Evolutionary conservation across 2,329 filamentous ascomycete genomes (phyloP), one percentile per base, ranked within the genome.

Genomic region (Clarireedia homoeocarpa): DNA sequence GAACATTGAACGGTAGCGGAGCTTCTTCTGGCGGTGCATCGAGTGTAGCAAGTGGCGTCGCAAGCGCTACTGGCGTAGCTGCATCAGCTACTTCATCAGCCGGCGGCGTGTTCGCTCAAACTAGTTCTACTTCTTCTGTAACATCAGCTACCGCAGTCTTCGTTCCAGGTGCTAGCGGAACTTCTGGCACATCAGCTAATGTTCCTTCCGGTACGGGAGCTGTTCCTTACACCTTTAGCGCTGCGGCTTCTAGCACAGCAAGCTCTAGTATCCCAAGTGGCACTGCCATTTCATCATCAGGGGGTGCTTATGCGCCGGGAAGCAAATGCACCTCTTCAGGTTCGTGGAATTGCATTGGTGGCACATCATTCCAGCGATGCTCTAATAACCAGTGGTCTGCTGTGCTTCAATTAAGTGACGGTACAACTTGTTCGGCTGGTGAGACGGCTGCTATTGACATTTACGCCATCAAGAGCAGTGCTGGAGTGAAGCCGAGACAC

Each of bases 301-400:
- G 30, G n/a, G 20, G 15, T 6, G 56, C 55, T 10, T 53, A 57
- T 44, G 38, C 49, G 3, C 38, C 75, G 0, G 77, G 77, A 39
- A 65, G 72, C 10, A 66, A 73, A 0, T 81, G 78, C 67, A 61
- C 70, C 65, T 61, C 69, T 5, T 75, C 78, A 36, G 78, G 78
- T 0, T 62, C 66, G 6, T 81, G 75, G 75, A 79, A 79, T 69
- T 81, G 78, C 58, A 67, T 79, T 3, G 68, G 65, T 0, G 76
- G 77, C 12, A 69, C 61, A 1, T 70, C 71, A 0, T 81, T 73
- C 74, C 77, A 80, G 66, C 77, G 77, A 26, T 81, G 78, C 56
- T 77, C 72, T 6, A 74, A 72, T 2, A 77, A 78, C 12, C 24
- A 58, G 0, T 81, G 78, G 78, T 75, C 77, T 2, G 59, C 66